Evolutionary conservation across 805 yeast genomes (phyloP).

Genomic region (Yamadazyma sp.): DNA sequence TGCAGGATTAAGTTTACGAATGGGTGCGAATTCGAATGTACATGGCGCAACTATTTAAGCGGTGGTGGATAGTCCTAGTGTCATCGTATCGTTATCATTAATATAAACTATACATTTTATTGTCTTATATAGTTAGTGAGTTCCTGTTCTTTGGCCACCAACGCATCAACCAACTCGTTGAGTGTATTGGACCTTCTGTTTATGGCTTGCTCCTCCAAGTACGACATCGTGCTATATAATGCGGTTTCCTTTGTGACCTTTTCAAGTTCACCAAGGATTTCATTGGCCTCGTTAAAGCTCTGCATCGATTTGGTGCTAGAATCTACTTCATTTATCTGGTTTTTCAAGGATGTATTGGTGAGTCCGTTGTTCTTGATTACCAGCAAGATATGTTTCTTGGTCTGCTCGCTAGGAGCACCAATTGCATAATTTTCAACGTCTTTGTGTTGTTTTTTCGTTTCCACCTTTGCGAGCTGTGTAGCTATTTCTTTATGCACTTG

Average conservation of each 20-base stretch:
- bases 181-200: slow-evolving; percentile 17
- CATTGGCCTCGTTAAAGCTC: neutral
- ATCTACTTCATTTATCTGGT: neutral
- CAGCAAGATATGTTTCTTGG: neutral
- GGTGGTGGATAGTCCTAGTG: too few relatives aligned
- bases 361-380: neutral
- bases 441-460: neutral
- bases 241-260: neutral
- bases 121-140: slow-evolving; percentile 9
- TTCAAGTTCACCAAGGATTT: neutral
- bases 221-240: slow-evolving; percentile 1
- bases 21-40: too few relatives aligned
- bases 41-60: too few relatives aligned
- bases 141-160: slow-evolving; percentile 17
- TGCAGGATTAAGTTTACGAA: too few relatives aligned
- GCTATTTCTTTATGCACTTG: slow-evolving; percentile 14
- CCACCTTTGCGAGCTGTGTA: neutral
- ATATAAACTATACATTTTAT: neutral
- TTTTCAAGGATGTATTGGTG: neutral
- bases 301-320: too few relatives aligned
- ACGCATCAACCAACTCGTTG: slow-evolving; percentile 24
- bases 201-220: slow-evolving; percentile 11
- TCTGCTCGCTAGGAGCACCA: neutral
- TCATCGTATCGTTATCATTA: slow-evolving; percentile 2
- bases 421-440: neutral